A percentile compares a stretch with the other conserved stretches of the same genome.
These are phyloP conservation scores for Raddia distichophylla DNA, from an alignment of 176 grass and related monocot genomes.

Conservation along the genomic window DNA sequence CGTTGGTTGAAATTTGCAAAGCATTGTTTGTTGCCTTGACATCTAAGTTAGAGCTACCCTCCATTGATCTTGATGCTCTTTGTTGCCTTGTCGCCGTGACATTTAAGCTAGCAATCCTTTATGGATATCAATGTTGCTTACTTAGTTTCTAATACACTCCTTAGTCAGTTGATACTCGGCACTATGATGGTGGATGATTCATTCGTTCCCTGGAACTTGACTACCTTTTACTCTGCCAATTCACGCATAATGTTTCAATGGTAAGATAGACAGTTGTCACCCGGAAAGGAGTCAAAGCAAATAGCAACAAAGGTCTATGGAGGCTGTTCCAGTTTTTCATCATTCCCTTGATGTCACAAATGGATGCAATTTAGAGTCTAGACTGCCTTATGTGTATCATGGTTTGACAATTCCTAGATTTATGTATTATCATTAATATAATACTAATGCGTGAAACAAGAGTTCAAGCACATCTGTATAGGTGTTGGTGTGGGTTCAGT, in stretches of 20 bases:
- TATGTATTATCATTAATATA: not conserved
- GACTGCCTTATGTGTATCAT: not conserved
- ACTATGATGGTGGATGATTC: not conserved
- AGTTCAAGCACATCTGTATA: not conserved
- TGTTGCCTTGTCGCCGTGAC: not conserved
- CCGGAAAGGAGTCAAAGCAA: not conserved
- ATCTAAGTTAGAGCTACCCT: not conserved
- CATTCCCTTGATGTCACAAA: not conserved
- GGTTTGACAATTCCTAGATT: not conserved
- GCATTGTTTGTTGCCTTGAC: not conserved
- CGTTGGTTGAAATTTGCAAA: not conserved
- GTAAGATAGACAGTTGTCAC: not conserved
- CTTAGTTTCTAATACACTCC: slow-evolving; percentile 1
- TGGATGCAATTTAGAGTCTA: not conserved
- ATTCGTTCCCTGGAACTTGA: not conserved
- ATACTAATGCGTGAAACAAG: not conserved
- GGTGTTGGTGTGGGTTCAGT: not conserved
- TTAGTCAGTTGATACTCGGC: not conserved
- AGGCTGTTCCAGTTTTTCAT: not conserved
- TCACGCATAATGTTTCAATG: not conserved
- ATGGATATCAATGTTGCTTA: not conserved
- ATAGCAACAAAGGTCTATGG: not conserved
- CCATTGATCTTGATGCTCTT: slow-evolving; percentile 21
- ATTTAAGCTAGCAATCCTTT: not conserved
- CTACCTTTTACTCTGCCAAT: not conserved